Conservation (phyloP, 352 stramenopile genomes). For the Halophytophthora polymorphica region DNA sequence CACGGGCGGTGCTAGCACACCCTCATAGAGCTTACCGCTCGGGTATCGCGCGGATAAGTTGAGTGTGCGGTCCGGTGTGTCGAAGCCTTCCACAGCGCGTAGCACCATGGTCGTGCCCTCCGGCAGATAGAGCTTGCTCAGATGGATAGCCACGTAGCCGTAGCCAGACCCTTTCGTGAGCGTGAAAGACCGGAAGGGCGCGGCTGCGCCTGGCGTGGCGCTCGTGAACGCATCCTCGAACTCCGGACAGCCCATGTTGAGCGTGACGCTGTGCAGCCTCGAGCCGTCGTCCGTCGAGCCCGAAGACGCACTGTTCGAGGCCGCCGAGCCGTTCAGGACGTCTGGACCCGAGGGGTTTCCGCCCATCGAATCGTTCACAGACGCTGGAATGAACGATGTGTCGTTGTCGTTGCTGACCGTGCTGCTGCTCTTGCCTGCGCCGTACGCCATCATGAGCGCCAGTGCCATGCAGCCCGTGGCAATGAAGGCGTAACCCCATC, state of each 20-base stretch:
- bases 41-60: conserved; percentile 40
- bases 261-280: conserved; percentile 14
- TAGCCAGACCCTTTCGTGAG: conserved; percentile 54
- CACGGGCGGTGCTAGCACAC: conserved; percentile 31
- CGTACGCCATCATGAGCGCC: conserved; percentile 16
- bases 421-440: conserved; percentile 7
- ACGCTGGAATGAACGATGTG: conserved; percentile 7
- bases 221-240: conserved; percentile 43
- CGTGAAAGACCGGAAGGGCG: conserved; percentile 43
- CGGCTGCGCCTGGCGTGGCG: conserved; percentile 22
- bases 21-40: conserved; percentile 20
- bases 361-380: background rate
- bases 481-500: too few species aligned
- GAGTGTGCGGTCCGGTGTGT: conserved; percentile 27
- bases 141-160: conserved; percentile 48
- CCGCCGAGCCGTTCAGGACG: conserved; percentile 16
- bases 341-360: background rate
- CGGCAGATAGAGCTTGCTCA: conserved; percentile 46
- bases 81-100: conserved; percentile 41
- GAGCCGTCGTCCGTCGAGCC: conserved; percentile 12
- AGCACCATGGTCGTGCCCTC: conserved; percentile 38
- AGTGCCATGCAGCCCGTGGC: conserved; percentile 15
- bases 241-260: conserved; percentile 48
- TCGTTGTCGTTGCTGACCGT: conserved; percentile 7
- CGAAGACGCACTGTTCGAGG: conserved; percentile 7